A percentile compares a stretch with the other conserved stretches of the same genome.
phyloP scores from a whole-genome alignment of 2,329 filamentous ascomycete genomes.

The Phialemonium atrogriseum region DNA sequence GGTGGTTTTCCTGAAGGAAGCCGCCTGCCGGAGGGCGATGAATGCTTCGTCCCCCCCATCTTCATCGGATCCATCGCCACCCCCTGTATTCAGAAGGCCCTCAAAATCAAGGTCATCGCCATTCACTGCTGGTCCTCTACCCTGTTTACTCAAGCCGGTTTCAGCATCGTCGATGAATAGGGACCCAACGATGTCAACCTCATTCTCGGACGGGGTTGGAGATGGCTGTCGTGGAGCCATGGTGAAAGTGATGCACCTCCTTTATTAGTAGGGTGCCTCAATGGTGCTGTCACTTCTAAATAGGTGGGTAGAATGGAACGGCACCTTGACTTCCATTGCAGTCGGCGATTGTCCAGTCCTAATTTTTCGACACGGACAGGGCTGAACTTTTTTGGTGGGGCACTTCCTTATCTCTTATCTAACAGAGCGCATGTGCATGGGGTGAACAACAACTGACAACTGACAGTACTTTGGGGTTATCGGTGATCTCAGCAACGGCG shows the following conservation, averaged over 20 bases:
- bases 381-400: no score
- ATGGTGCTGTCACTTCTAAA: no score
- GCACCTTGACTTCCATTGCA: no score
- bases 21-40: conserved; percentile 80
- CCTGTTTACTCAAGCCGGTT: conserved; percentile 35
- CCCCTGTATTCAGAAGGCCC: conserved; percentile 51
- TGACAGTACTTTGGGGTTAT: no score
- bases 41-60: conserved; percentile 76
- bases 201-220: conserved; percentile 78
- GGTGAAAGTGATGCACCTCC: background rate
- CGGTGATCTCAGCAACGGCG: no score
- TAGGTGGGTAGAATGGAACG: no score
- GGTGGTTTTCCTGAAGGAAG: conserved; percentile 75
- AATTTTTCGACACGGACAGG: no score
- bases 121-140: conserved; percentile 29
- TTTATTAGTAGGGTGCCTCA: no score
- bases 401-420: no score
- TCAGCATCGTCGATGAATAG: conserved; percentile 59
- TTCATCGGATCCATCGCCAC: conserved; percentile 38
- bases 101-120: conserved; percentile 48
- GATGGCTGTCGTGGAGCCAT: conserved; percentile 47
- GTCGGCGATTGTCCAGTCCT: no score
- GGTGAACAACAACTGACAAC: no score
- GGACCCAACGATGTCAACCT: conserved; percentile 79
- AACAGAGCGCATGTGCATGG: no score